Evolutionary conservation across 108 stramenopile species (phyloP).

Genomic region (Chaetoceros tenuissimus): DNA sequence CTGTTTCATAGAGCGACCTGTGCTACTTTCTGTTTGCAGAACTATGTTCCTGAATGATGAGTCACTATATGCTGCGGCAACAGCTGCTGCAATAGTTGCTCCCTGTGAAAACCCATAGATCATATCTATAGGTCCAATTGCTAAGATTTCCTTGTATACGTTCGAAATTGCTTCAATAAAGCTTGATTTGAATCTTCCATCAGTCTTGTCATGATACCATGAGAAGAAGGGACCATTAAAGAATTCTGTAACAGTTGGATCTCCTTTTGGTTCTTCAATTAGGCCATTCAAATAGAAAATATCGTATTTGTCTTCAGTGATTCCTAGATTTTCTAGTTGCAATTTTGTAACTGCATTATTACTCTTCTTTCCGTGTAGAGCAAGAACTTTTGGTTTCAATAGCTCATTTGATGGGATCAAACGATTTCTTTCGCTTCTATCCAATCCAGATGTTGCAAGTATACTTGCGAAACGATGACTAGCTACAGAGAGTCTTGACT

Average conservation of each 20-base stretch:
- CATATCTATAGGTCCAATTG: not conserved
- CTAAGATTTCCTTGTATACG: not conserved
- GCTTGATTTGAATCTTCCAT: not conserved
- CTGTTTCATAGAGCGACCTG: too few relatives aligned
- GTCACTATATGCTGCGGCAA: not conserved
- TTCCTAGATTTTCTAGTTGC: conserved; percentile 5
- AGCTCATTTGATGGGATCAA: too few relatives aligned
- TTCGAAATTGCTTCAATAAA: not conserved
- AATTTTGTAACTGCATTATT: conserved; percentile 7
- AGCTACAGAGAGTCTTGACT: too few relatives aligned
- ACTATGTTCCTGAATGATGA: not conserved
- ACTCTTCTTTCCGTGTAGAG: conserved; percentile 3
- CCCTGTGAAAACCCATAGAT: conserved; percentile 4
- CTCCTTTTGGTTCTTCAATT: not conserved
- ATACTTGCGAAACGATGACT: too few relatives aligned
- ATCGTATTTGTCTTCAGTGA: conserved; percentile 8
- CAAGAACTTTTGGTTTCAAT: too few relatives aligned
- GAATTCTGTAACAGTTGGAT: not conserved
- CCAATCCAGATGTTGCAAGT: too few relatives aligned
- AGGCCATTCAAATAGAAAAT: conserved; percentile 5
- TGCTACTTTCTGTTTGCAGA: too few relatives aligned
- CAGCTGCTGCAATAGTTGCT: not conserved
- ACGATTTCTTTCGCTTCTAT: too few relatives aligned
- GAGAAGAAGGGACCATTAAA: conserved; percentile 5
- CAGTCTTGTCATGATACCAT: not conserved